Conservation (phyloP, 345 rosid genomes). For the Tarenaya hassleriana region DNA sequence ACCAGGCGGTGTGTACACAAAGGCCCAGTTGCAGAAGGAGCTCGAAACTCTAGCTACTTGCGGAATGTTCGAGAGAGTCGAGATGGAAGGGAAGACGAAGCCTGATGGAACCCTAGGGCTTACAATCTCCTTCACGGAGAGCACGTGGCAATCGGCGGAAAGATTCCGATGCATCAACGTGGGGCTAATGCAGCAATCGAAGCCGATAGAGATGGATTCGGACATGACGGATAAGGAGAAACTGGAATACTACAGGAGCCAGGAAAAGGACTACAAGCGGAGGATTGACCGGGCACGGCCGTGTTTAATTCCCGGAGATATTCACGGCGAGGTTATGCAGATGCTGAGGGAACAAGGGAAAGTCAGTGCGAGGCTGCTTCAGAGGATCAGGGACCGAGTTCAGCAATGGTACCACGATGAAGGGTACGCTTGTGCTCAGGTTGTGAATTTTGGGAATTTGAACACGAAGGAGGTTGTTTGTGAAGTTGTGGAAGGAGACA, state of each 20-base stretch:
- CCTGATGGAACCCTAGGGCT: conserved; percentile 70
- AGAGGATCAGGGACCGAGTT: conserved; percentile 88
- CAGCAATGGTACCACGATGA: conserved; percentile 97
- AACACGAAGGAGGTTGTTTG: conserved; percentile 93
- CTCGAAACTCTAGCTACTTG: conserved; percentile 83
- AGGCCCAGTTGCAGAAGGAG: conserved; percentile 75
- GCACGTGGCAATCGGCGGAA: conserved; percentile 91
- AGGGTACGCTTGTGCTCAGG: conserved; percentile 96
- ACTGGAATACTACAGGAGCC: conserved; percentile 67
- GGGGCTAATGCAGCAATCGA: conserved; percentile 75
- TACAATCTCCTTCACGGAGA: conserved; percentile 68
- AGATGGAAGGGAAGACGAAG: conserved; percentile 74
- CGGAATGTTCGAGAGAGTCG: conserved; percentile 99
- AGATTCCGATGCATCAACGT: conserved; percentile 87
- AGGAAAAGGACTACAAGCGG: conserved; percentile 85
- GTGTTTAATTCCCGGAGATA: conserved; percentile 55
- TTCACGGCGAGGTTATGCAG: conserved; percentile 59
- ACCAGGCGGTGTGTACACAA: conserved; percentile 80
- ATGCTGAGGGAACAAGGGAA: conserved; percentile 73
- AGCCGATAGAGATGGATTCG: conserved; percentile 77
- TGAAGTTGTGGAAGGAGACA: conserved; percentile 97
- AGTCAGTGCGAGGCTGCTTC: conserved; percentile 87
- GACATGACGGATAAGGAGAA: conserved; percentile 98
- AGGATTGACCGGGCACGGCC: conserved; percentile 79
- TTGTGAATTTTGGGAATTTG: conserved; percentile 93